These are phyloP conservation scores for Botrytis byssoidea DNA, from an alignment of 2,329 filamentous ascomycete species.

Conservation along the genomic window DNA sequence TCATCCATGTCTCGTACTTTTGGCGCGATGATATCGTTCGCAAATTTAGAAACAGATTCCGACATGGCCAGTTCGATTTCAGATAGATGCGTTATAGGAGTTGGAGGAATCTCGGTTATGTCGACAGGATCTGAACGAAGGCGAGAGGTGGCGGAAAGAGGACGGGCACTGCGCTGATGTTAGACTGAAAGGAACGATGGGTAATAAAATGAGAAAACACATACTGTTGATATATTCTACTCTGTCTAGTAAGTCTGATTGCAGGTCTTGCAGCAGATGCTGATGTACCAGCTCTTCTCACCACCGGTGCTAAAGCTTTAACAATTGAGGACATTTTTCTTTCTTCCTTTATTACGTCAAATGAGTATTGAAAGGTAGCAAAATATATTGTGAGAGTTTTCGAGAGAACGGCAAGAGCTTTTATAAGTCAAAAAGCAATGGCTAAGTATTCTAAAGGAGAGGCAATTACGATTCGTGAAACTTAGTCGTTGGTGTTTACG, in stretches of 20 bases:
- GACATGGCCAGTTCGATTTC: conserved; percentile 88
- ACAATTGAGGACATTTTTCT: conserved; percentile 49
- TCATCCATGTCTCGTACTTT: conserved; percentile 98
- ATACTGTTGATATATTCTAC: conserved; percentile 45
- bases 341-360: background rate
- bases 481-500: background rate
- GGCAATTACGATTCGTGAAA: conserved; percentile 5
- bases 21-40: conserved; percentile 81
- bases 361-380: background rate
- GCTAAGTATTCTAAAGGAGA: background rate
- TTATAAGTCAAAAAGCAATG: background rate
- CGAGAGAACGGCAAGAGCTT: background rate
- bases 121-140: conserved; percentile 55
- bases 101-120: conserved; percentile 77
- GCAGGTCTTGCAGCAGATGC: conserved; percentile 36
- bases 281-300: conserved; percentile 42
- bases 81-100: conserved; percentile 88
- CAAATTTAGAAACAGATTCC: conserved; percentile 88
- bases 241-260: conserved; percentile 41
- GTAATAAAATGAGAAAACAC: background rate
- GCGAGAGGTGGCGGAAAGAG: conserved; percentile 59
- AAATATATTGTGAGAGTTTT: background rate
- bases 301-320: conserved; percentile 47
- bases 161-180: conserved; percentile 43
- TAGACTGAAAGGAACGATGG: background rate